These are phyloP conservation scores for Seiridium unicorne DNA, from an alignment of 2,329 filamentous ascomycete genomes.

Conservation along the genomic window DNA sequence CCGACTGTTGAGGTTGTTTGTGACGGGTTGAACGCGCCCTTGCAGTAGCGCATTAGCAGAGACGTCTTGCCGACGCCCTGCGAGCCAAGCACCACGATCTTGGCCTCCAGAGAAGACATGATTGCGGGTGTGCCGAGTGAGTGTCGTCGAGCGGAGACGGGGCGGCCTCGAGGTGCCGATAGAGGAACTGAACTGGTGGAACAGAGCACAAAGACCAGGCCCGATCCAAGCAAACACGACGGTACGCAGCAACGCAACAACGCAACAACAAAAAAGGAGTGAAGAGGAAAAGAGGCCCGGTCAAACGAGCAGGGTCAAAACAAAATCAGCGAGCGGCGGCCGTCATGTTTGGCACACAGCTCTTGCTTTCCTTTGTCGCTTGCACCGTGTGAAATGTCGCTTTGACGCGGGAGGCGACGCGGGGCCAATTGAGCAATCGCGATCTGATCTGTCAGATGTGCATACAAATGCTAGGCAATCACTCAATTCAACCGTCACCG, in stretches of 20 bases:
- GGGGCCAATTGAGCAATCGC: conserved; percentile 2
- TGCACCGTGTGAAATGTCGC: background rate
- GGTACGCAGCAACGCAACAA: background rate
- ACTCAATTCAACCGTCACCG: background rate
- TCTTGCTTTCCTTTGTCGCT: background rate
- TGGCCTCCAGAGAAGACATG: conserved; percentile 70
- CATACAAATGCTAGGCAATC: background rate
- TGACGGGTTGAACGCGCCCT: conserved; percentile 67
- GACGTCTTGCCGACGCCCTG: conserved; percentile 81
- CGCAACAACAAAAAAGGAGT: background rate
- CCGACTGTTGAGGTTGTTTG: conserved; percentile 70
- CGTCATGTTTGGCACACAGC: background rate
- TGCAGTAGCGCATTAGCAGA: conserved; percentile 73
- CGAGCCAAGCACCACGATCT: conserved; percentile 77
- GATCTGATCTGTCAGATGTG: conserved; percentile 1
- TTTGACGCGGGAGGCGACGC: background rate
- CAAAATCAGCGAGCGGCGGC: background rate
- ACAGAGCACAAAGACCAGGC: background rate
- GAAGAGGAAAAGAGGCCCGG: background rate
- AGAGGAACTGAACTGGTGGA: background rate
- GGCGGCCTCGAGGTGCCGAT: background rate
- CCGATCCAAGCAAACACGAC: background rate
- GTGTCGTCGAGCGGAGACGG: background rate
- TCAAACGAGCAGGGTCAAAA: background rate
- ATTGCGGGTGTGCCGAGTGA: background rate